Conservation (phyloP, 2,329 filamentous ascomycete species). For the Epichloe glyceriae region DNA sequence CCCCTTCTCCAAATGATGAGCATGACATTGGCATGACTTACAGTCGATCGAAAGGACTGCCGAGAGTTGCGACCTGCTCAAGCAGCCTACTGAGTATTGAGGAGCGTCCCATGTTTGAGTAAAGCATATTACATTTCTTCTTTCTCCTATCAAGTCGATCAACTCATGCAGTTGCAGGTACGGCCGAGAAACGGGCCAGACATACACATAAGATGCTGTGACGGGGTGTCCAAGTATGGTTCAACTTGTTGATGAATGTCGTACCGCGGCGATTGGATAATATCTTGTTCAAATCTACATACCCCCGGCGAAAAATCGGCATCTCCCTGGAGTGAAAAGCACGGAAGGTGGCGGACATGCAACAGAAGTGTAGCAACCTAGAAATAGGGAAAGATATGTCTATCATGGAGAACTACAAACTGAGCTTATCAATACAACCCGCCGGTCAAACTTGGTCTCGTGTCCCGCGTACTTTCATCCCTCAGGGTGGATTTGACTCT, state of each 20-base stretch:
- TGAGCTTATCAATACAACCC: background rate
- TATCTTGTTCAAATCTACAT: too few relatives aligned
- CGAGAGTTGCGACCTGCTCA: constrained; percentile 2
- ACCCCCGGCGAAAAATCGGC: too few relatives aligned
- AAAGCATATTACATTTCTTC: background rate
- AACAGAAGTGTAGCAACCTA: background rate
- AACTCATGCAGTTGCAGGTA: too few relatives aligned
- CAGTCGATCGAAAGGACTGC: background rate
- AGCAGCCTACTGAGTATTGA: constrained; percentile 1
- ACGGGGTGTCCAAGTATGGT: too few relatives aligned
- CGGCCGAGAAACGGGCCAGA: too few relatives aligned
- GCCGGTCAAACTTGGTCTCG: background rate
- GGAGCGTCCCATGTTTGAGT: constrained; percentile 1
- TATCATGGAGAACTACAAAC: background rate
- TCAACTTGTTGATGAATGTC: too few relatives aligned
- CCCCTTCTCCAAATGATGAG: background rate
- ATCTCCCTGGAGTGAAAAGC: too few relatives aligned
- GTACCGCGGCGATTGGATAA: too few relatives aligned
- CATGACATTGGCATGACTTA: background rate
- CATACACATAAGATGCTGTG: too few relatives aligned
- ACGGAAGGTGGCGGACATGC: background rate
- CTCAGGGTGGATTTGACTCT: constrained; percentile 8
- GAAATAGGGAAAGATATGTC: background rate
- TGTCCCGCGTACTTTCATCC: background rate
- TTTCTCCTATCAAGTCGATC: too few relatives aligned